Base-by-base conservation (phyloP, 2,329 filamentous ascomycete species). In the Podosphaera aphanis region DNA sequence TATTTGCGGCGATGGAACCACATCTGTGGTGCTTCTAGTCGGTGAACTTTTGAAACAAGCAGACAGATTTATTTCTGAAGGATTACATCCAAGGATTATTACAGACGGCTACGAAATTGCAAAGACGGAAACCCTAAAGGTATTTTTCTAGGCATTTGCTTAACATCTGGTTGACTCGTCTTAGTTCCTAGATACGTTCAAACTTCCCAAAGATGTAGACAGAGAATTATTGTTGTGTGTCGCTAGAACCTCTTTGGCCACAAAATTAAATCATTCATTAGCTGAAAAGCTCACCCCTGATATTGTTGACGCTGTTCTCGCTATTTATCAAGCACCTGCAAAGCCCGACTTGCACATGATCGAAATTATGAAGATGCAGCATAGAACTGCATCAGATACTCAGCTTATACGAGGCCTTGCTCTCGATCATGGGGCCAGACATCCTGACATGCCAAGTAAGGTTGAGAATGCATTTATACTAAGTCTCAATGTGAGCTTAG, bases 331-430 rank as follows among this genome's bases (percentile, higher is more conserved):
- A 62, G 69, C 83, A 16, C 83, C 83, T 21, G 77, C 75, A 51
- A 95, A 95, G 68, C 92, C 92, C 47, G 90, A 98, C 65, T 65
- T 98, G 59, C 88, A 95, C 69, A 98, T 98, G 90, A 73, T 98
- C 54, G 90, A 98, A 66, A 95, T 98, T 57, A 98, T 98, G 90
- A 95, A 93, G 63, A 95, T 98, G 88, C 90, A 98, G 67, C 90
- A 98, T 68, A 82, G 88, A 55, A 85, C 83, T 45, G 86, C 88
- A 48, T 83, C 90, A 27, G 90, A 98, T 63, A 98, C 90, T 47
- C 85, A 93, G 63, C 75, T 98, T 49, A 94, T 98, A 62, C 77
- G 82, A 52, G 90, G 90, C 49, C 70, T 98, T 48, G 90, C 84
- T 8, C 68, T 98, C 49, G 90, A 98, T 59, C 90, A 98, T 63